Evolutionary conservation across 306 rosid genomes (phyloP).

Genomic region (Cicer yamashitae): DNA sequence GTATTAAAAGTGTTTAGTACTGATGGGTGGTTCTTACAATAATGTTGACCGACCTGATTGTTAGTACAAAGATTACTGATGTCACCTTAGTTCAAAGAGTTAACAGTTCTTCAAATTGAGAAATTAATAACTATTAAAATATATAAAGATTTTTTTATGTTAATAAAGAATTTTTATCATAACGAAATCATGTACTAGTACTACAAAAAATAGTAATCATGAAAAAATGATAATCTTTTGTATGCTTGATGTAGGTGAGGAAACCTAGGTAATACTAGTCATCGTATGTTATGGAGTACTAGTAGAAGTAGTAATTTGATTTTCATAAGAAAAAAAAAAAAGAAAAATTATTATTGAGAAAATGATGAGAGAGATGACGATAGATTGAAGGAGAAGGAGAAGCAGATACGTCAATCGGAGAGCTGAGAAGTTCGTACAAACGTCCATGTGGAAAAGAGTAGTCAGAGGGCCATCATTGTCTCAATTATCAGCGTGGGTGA

Average conservation of each 20-base stretch:
- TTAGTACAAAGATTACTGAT: too few relatives aligned
- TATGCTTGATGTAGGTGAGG: neutral
- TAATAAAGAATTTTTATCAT: too few relatives aligned
- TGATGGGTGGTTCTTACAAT: too few relatives aligned
- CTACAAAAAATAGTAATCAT: neutral
- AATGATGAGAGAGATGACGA: neutral
- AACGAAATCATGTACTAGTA: too few relatives aligned
- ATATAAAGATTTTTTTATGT: too few relatives aligned
- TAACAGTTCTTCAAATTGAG: too few relatives aligned
- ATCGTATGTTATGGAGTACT: too few relatives aligned
- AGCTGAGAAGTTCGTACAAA: constrained; percentile 51
- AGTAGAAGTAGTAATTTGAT: neutral
- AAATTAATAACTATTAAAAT: too few relatives aligned
- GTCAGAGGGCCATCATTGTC: constrained; percentile 82
- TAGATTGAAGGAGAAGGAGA: constrained; percentile 16
- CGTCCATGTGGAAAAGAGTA: constrained; percentile 42
- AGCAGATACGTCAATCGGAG: constrained; percentile 52
- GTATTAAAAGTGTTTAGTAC: too few relatives aligned
- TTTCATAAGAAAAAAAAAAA: neutral
- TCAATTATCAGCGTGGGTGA: constrained; percentile 62
- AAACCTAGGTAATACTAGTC: neutral
- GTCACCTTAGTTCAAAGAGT: too few relatives aligned
- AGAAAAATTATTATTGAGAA: too few relatives aligned
- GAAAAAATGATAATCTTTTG: neutral
- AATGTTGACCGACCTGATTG: too few relatives aligned